Conservation (phyloP, 257 asterid species). For the Rubia yunnanensis region DNA sequence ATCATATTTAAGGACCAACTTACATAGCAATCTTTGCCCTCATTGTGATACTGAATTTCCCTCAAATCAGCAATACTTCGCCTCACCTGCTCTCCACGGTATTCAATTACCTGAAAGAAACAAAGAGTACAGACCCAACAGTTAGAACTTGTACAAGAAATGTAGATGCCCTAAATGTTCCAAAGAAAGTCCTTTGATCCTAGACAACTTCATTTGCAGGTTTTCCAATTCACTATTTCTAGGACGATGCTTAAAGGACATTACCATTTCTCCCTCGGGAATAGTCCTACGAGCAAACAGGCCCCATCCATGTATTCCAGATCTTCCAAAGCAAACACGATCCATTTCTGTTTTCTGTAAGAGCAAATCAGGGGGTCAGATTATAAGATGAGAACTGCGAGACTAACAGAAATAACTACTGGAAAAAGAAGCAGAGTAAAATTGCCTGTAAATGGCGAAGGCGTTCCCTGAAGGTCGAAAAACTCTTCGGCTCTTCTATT, state of each 20-base stretch:
- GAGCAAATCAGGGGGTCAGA: constrained; percentile 7
- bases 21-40: constrained; percentile 96
- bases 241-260: constrained; percentile 4
- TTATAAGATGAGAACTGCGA: not conserved
- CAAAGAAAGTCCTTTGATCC: not conserved
- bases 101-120: constrained; percentile 76
- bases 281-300: constrained; percentile 84
- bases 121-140: not conserved
- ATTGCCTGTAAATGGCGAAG: constrained; percentile 91
- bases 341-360: constrained; percentile 86
- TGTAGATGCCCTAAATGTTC: not conserved
- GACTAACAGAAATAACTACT: constrained; percentile 6
- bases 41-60: constrained; percentile 72
- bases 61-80: constrained; percentile 92
- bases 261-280: constrained; percentile 95
- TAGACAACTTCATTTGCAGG: not conserved
- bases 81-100: constrained; percentile 98
- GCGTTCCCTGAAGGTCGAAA: constrained; percentile 79
- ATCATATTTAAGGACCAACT: constrained; percentile 12
- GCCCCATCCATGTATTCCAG: constrained; percentile 98
- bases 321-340: constrained; percentile 92
- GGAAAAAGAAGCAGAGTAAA: constrained; percentile 2
- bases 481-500: constrained; percentile 51
- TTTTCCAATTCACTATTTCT: not conserved
- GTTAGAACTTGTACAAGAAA: constrained; percentile 5